Evolutionary conservation across 2,329 filamentous ascomycete genomes (phyloP), one percentile per base, ranked within the genome.

Genomic region (Didymella arachidicola): DNA sequence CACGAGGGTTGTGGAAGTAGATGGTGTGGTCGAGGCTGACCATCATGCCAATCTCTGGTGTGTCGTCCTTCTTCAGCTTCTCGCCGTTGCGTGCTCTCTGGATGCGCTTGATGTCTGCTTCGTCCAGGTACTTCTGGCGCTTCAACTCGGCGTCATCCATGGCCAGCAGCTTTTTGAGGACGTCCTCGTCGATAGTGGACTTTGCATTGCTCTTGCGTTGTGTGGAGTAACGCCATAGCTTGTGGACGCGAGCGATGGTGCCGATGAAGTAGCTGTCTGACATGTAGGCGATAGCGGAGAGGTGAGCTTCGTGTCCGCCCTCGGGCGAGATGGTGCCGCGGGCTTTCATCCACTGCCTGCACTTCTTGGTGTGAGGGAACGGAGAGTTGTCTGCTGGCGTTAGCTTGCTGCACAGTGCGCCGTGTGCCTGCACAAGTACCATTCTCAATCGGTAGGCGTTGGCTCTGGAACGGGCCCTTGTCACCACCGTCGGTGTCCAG

Each of bases 231-330:
- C 91, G 84, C 85, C 90, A 93, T 34, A 97, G 83, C 56, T 87
- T 84, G 77, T 97, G 93, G 53, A 93, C 88, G 19, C 92, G 87
- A 27, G 89, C 83, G 7, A 97, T 87, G 2, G 93, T 97, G 38
- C 91, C 93, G 76, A 98, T 93, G 79, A 99, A 98, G 80, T 91
- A 95, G 72, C 86, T 90, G 79, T 98, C 94, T 26, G 89, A 92
- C 81, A 98, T 91, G 80, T 98, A 99, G 25, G 94, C 94, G 61
- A 99, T 83, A 8, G 95, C 95, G 36, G 86, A 89, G 34, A 97
- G 82, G 74, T 98, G 93, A 11, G 93, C 92, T 69, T 90, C 86
- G 63, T 89, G 86, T 1, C 92, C 92, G 19, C 91, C 92, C 3
- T 82, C 82, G 1, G 85, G 83, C 41, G 88, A 90, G 69, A 98